Evolutionary conservation across 106 monocot genomes (phyloP).

Genomic region (Hemerocallis citrina): DNA sequence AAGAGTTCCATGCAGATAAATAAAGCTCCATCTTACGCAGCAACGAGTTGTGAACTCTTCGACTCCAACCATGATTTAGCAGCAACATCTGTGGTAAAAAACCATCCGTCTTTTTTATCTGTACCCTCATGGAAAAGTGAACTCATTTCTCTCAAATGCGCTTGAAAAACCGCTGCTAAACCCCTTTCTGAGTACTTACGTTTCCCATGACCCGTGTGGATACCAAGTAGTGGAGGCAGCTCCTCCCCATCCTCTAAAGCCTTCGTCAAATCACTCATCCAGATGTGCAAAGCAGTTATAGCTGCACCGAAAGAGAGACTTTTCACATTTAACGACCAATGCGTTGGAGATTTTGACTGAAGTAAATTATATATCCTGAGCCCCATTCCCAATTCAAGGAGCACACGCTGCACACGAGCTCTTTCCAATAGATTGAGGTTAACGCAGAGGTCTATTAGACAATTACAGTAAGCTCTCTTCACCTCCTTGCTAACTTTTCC

Average conservation of each 20-base stretch:
- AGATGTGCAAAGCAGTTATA: slow-evolving; percentile 60
- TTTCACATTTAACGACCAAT: slow-evolving; percentile 76
- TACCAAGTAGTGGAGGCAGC: slow-evolving; percentile 69
- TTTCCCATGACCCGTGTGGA: slow-evolving; percentile 80
- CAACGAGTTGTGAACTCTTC: slow-evolving; percentile 30
- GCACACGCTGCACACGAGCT: slow-evolving; percentile 42
- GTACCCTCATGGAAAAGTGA: slow-evolving; percentile 76
- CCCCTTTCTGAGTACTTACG: slow-evolving; percentile 62
- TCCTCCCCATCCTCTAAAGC: slow-evolving; percentile 52
- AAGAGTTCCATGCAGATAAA: neutral
- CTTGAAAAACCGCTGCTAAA: slow-evolving; percentile 56
- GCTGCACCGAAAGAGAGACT: slow-evolving; percentile 75
- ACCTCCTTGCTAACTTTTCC: slow-evolving; percentile 36
- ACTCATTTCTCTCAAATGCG: slow-evolving; percentile 55
- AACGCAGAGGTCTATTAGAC: slow-evolving; percentile 75
- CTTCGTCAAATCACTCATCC: slow-evolving; percentile 67
- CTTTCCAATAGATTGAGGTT: slow-evolving; percentile 47
- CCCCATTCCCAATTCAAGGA: slow-evolving; percentile 46
- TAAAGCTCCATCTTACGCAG: slow-evolving; percentile 16
- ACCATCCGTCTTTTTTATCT: slow-evolving; percentile 82
- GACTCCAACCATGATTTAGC: slow-evolving; percentile 71
- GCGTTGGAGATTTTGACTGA: slow-evolving; percentile 52
- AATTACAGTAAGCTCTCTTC: slow-evolving; percentile 72
- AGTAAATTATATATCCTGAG: slow-evolving; percentile 47
- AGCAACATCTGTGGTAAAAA: slow-evolving; percentile 76